Evolutionary conservation across 2,329 filamentous ascomycete species (phyloP).

Genomic region (Dactylonectria macrodidyma): DNA sequence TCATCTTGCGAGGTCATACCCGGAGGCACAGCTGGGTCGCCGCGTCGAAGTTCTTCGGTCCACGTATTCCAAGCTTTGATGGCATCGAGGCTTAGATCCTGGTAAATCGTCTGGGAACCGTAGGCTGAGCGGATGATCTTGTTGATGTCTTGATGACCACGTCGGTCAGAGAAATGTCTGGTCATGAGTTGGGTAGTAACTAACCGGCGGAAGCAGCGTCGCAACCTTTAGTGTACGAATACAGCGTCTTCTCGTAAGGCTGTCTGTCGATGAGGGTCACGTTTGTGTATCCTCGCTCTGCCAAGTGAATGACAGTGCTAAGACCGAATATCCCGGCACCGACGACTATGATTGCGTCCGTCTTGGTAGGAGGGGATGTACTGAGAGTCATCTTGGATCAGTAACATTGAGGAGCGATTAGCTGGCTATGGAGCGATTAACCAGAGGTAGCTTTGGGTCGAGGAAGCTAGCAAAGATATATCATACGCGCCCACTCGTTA

Average conservation of each 20-base stretch:
- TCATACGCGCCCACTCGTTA: too few relatives aligned
- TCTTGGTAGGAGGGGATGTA: neutral
- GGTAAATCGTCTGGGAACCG: constrained; percentile 58
- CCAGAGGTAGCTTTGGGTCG: too few relatives aligned
- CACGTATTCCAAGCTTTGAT: constrained; percentile 58
- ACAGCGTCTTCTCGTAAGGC: constrained; percentile 56
- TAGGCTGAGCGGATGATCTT: constrained; percentile 57
- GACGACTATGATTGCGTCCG: constrained; percentile 40
- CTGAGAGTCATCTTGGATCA: too few relatives aligned
- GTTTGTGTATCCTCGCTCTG: constrained; percentile 59
- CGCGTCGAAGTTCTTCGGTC: constrained; percentile 56
- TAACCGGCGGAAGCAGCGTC: constrained; percentile 60
- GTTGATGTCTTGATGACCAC: constrained; percentile 49
- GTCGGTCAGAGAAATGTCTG: neutral
- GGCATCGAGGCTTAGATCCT: constrained; percentile 59
- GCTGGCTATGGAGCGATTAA: too few relatives aligned
- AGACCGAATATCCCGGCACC: constrained; percentile 53
- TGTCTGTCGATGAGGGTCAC: constrained; percentile 66
- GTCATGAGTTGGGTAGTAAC: neutral
- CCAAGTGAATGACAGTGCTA: constrained; percentile 52
- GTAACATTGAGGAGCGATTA: too few relatives aligned
- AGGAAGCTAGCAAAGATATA: too few relatives aligned
- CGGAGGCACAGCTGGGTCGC: constrained; percentile 47
- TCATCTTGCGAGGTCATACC: constrained; percentile 53
- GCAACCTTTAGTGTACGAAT: constrained; percentile 58